Evolutionary conservation across 176 grass and related monocot genomes (phyloP).

Genomic region (Ensete glaucum): DNA sequence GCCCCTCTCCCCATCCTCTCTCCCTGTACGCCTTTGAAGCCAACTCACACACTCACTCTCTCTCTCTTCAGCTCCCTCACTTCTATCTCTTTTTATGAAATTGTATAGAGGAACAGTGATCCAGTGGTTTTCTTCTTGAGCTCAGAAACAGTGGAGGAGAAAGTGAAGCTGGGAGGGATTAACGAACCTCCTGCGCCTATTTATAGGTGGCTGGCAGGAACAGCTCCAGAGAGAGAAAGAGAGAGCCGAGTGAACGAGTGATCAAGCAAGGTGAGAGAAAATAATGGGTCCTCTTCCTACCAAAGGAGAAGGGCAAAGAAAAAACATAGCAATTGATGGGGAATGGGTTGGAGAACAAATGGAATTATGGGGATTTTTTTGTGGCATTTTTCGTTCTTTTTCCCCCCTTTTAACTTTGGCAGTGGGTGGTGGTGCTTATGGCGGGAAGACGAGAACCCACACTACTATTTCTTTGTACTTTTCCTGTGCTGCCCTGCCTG

Average conservation of each 20-base stretch:
- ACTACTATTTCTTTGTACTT: not conserved
- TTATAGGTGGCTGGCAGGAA: constrained; percentile 28
- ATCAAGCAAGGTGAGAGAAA: too few species aligned
- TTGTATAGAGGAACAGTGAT: not conserved
- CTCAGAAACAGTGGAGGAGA: not conserved
- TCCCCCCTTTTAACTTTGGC: not conserved
- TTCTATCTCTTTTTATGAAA: not conserved
- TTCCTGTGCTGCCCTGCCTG: not conserved
- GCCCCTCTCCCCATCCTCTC: not conserved
- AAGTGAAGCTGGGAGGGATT: not conserved
- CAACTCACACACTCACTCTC: not conserved
- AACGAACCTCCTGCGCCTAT: constrained; percentile 22
- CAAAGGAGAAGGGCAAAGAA: too few species aligned
- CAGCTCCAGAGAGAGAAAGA: not conserved
- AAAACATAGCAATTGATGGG: too few species aligned
- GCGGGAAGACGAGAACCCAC: not conserved
- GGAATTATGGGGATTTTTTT: too few species aligned
- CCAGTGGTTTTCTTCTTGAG: not conserved
- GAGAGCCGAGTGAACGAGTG: not conserved
- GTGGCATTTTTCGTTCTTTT: too few species aligned
- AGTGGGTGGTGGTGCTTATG: not conserved
- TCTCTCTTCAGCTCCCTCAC: not conserved
- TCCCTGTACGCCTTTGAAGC: not conserved
- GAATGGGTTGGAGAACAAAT: too few species aligned
- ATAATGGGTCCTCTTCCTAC: too few species aligned